Evolutionary conservation across 495 filamentous ascomycete species (phyloP).

Genomic region (Thermochaetoides thermophila): DNA sequence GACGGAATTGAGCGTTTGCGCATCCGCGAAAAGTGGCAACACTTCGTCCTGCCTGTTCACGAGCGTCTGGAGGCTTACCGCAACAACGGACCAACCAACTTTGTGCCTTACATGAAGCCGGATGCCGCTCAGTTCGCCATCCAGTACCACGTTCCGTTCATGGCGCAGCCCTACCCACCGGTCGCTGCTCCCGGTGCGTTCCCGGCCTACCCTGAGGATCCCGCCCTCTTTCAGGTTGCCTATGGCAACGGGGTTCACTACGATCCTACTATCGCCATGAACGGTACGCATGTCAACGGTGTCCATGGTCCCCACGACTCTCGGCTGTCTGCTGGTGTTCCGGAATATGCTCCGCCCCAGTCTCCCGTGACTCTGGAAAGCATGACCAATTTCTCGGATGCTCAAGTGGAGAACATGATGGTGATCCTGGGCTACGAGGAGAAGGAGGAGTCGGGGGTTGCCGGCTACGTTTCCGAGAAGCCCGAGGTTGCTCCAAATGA

Average conservation of each 20-base stretch:
- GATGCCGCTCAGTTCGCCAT: constrained; percentile 5
- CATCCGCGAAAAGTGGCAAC: constrained; percentile 60
- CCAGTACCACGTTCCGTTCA: no score
- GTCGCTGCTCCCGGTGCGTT: constrained; percentile 3
- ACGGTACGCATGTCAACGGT: constrained; percentile 32
- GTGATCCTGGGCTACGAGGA: constrained; percentile 11
- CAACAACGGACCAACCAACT: constrained; percentile 25
- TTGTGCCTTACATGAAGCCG: constrained; percentile 3
- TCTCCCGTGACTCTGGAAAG: constrained; percentile 27
- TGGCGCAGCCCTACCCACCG: constrained; percentile 6
- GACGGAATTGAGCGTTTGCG: constrained; percentile 72
- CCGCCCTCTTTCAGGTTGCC: constrained; percentile 10
- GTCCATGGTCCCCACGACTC: constrained; percentile 32
- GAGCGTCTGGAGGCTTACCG: constrained; percentile 25
- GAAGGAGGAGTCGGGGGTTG: constrained; percentile 6
- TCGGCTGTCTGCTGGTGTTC: constrained; percentile 56
- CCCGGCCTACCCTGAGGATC: constrained; percentile 11
- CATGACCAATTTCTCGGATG: constrained; percentile 36
- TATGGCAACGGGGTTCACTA: constrained; percentile 22
- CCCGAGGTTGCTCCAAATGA: constrained; percentile 2
- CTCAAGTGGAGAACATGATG: constrained; percentile 34
- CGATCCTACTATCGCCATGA: constrained; percentile 19
- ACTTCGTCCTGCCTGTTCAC: constrained; percentile 58
- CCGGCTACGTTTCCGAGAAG: constrained; percentile 7
- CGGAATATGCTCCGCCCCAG: constrained; percentile 56